phyloP scores from a whole-genome alignment of 225 moss, liverwort and hornwort species.

The Sphagnum tenellum region DNA sequence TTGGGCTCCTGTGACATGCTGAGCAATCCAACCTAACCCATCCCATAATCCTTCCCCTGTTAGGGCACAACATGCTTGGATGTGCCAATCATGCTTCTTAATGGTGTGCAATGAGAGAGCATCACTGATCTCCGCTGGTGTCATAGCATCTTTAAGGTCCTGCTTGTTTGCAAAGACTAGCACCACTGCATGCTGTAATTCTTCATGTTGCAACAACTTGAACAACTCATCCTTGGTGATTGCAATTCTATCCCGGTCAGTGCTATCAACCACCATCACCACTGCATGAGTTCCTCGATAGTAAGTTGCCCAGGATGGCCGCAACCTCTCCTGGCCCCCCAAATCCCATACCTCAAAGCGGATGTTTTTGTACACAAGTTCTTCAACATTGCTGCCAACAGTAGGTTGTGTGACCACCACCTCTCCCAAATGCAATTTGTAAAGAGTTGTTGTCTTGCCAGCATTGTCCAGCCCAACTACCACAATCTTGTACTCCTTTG shows the following conservation, averaged over 20 bases:
- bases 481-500: slow-evolving; percentile 84
- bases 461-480: slow-evolving; percentile 87
- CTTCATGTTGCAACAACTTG: slow-evolving; percentile 70
- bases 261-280: slow-evolving; percentile 86
- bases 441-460: slow-evolving; percentile 78
- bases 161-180: slow-evolving; percentile 83
- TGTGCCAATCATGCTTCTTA: slow-evolving; percentile 85
- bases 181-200: slow-evolving; percentile 64
- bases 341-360: slow-evolving; percentile 88
- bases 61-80: slow-evolving; percentile 79
- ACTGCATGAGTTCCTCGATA: slow-evolving; percentile 81
- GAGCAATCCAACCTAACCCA: slow-evolving; percentile 83
- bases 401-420: slow-evolving; percentile 83
- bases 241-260: slow-evolving; percentile 60
- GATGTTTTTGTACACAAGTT: slow-evolving; percentile 75
- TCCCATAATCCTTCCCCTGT: slow-evolving; percentile 85
- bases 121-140: slow-evolving; percentile 79
- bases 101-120: slow-evolving; percentile 70
- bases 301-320: slow-evolving; percentile 79
- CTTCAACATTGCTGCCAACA: slow-evolving; percentile 82
- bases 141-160: slow-evolving; percentile 84
- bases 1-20: slow-evolving; percentile 72
- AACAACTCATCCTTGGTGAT: slow-evolving; percentile 73
- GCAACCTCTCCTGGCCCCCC: slow-evolving; percentile 81
- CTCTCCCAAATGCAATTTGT: slow-evolving; percentile 85